phyloP scores from a whole-genome alignment of 495 filamentous ascomycete genomes.

The Parmelia sp. region DNA sequence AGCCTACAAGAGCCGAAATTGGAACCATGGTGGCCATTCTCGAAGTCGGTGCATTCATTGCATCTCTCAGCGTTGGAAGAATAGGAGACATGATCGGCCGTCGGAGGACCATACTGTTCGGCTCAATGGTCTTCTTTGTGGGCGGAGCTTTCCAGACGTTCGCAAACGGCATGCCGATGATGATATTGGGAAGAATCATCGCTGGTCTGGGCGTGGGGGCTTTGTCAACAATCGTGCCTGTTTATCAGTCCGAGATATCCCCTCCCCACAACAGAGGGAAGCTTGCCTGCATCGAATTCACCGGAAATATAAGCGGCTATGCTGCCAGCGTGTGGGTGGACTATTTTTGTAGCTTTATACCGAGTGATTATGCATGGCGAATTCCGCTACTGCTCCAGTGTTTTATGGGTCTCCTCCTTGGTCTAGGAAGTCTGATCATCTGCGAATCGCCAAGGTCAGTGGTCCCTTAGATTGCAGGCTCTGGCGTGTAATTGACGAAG shows the following conservation, averaged over 20 bases:
- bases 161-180: slow-evolving; percentile 77
- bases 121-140: slow-evolving; percentile 84
- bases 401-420: slow-evolving; percentile 82
- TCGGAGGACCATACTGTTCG: slow-evolving; percentile 86
- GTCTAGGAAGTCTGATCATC: slow-evolving; percentile 80
- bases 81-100: slow-evolving; percentile 90
- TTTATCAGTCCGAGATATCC: slow-evolving; percentile 97
- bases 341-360: slow-evolving; percentile 90
- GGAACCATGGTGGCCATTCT: slow-evolving; percentile 96
- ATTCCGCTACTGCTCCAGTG: slow-evolving; percentile 88
- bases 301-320: slow-evolving; percentile 93
- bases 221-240: slow-evolving; percentile 92
- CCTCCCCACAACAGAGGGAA: slow-evolving; percentile 94
- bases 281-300: slow-evolving; percentile 95
- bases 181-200: slow-evolving; percentile 84
- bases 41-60: slow-evolving; percentile 86
- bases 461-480: neutral
- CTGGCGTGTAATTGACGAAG: neutral
- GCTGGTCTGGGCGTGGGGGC: slow-evolving; percentile 92
- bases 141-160: slow-evolving; percentile 83
- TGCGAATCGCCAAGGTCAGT: slow-evolving; percentile 89
- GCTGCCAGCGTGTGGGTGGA: slow-evolving; percentile 97
- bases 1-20: slow-evolving; percentile 75
- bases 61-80: slow-evolving; percentile 80
- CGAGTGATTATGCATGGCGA: slow-evolving; percentile 82